A percentile compares a stretch with the other conserved stretches of the same genome.
phyloP scores from a whole-genome alignment of 2,329 filamentous ascomycete genomes.

The Penicillium sp. region DNA sequence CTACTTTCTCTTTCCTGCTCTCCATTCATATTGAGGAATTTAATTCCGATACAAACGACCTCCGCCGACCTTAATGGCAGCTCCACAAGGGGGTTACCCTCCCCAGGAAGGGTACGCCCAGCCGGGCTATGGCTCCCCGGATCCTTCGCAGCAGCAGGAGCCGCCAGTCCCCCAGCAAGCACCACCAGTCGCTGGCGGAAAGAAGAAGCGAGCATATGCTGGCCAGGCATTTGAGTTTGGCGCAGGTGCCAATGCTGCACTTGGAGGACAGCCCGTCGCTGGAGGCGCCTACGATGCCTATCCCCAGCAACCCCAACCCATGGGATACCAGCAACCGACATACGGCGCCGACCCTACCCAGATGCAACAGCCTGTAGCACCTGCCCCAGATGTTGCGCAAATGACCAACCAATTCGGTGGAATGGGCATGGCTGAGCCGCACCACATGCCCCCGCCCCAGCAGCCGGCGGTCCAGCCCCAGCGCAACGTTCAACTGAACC shows the following conservation, averaged over 20 bases:
- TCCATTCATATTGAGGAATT: constrained; percentile 3
- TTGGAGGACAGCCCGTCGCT: constrained; percentile 49
- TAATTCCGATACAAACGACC: constrained; percentile 1
- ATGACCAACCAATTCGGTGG: constrained; percentile 81
- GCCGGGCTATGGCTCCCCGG: constrained; percentile 40
- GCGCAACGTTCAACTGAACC: constrained; percentile 65
- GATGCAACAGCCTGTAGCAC: constrained; percentile 60
- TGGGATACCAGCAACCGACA: constrained; percentile 43
- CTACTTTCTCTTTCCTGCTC: constrained; percentile 6
- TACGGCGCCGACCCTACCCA: constrained; percentile 47
- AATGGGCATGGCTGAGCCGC: constrained; percentile 66
- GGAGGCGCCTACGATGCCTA: constrained; percentile 65
- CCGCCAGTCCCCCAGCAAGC: constrained; percentile 33
- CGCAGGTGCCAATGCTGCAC: constrained; percentile 75
- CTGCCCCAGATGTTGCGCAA: constrained; percentile 62
- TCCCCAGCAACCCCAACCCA: constrained; percentile 52
- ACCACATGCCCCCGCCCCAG: constrained; percentile 45
- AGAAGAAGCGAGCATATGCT: constrained; percentile 92
- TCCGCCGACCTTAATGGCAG: constrained; percentile 44
- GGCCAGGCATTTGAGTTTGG: constrained; percentile 93
- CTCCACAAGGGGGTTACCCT: constrained; percentile 54
- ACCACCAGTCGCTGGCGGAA: constrained; percentile 38
- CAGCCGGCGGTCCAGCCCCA: constrained; percentile 51
- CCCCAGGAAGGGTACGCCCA: constrained; percentile 52
- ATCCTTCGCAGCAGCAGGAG: constrained; percentile 35